Evolutionary conservation across 2,329 filamentous ascomycete species (phyloP).

Genomic region (Rhexocercosporidium sp.): DNA sequence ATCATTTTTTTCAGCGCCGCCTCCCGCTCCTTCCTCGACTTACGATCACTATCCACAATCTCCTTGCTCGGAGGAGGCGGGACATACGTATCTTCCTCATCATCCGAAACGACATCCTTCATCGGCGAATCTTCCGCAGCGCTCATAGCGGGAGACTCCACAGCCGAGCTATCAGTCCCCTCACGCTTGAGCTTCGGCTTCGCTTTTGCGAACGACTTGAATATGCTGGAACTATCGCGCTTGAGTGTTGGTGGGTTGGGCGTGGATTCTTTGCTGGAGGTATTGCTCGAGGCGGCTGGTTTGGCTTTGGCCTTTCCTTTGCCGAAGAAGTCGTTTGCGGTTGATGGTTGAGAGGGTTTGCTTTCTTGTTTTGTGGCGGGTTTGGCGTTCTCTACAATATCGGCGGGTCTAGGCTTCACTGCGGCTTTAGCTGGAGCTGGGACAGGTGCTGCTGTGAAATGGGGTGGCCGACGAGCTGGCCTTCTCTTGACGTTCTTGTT

Average conservation of each 20-base stretch:
- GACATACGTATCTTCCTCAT: conserved; percentile 58
- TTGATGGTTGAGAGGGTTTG: conserved; percentile 35
- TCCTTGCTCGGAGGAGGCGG: conserved; percentile 45
- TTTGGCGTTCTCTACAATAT: conserved; percentile 25
- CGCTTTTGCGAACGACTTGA: conserved; percentile 78
- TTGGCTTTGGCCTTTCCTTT: conserved; percentile 43
- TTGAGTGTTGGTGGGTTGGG: conserved; percentile 51
- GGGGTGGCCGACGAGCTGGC: conserved; percentile 38
- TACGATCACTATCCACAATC: conserved; percentile 42
- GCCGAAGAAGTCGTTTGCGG: conserved; percentile 44
- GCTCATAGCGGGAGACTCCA: conserved; percentile 43
- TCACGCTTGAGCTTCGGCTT: conserved; percentile 61
- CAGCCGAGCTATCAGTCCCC: conserved; percentile 46
- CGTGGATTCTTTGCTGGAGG: conserved; percentile 37
- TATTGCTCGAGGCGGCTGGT: conserved; percentile 25
- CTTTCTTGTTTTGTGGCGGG: conserved; percentile 24
- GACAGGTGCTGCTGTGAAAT: conserved; percentile 43
- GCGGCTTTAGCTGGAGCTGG: conserved; percentile 30
- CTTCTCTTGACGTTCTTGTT: conserved; percentile 70
- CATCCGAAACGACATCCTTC: conserved; percentile 61
- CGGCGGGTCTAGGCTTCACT: conserved; percentile 22
- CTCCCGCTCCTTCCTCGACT: conserved; percentile 65
- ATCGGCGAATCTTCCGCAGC: conserved; percentile 57
- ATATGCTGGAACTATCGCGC: conserved; percentile 67
- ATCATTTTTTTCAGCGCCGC: conserved; percentile 75